Conservation (phyloP, 2,329 filamentous ascomycete species). For the Monosporascus sp. region DNA sequence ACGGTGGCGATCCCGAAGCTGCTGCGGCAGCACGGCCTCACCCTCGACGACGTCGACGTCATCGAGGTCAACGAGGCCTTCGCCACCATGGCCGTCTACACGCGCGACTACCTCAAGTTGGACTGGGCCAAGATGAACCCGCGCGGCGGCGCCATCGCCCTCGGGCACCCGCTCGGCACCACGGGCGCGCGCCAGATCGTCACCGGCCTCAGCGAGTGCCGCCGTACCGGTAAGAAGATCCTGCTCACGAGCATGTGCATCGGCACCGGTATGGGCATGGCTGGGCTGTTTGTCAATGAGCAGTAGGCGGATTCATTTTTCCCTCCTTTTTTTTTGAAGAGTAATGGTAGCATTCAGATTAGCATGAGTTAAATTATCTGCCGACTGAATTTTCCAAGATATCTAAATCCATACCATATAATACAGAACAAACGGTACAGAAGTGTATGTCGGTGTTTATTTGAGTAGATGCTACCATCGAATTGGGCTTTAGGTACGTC, state of each 20-base stretch:
- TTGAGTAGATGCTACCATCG: no score
- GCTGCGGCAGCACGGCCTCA: slow-evolving; percentile 70
- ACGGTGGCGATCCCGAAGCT: slow-evolving; percentile 76
- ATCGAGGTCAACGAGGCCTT: slow-evolving; percentile 98
- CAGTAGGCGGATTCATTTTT: slow-evolving; percentile 18
- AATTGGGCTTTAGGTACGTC: no score
- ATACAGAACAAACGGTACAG: no score
- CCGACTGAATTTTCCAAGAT: no score
- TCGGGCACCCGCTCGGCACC: slow-evolving; percentile 76
- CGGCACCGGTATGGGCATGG: slow-evolving; percentile 65
- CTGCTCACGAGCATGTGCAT: slow-evolving; percentile 89
- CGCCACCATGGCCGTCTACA: slow-evolving; percentile 96
- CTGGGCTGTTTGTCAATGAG: slow-evolving; percentile 61
- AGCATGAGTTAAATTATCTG: no score
- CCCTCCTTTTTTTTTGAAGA: no score
- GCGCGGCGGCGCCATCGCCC: slow-evolving; percentile 74
- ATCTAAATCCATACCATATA: no score
- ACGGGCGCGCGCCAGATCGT: slow-evolving; percentile 80
- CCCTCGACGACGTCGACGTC: slow-evolving; percentile 78
- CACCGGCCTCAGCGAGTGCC: slow-evolving; percentile 80
- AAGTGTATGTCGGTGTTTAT: no score
- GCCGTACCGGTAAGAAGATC: slow-evolving; percentile 83
- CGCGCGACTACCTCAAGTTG: slow-evolving; percentile 65
- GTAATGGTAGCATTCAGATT: no score
- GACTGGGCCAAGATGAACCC: slow-evolving; percentile 76